Conservation (phyloP, 805 yeast species). For the Wickerhamiella occidentalis region DNA sequence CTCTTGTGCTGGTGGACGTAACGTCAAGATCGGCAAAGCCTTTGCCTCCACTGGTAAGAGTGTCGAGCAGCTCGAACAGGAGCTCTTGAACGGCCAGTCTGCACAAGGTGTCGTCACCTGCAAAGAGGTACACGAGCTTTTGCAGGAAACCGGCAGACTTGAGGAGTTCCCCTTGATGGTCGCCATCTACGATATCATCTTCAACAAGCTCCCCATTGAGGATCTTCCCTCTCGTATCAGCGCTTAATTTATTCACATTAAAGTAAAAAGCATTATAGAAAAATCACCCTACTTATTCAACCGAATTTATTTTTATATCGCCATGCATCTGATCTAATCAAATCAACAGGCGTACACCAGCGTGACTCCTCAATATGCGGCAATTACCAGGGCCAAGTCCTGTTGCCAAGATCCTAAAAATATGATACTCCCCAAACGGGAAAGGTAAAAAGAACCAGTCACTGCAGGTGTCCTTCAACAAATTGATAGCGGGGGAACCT, state of each 20-base stretch:
- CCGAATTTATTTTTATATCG: no score
- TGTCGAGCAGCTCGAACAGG: constrained; percentile 74
- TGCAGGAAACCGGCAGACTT: constrained; percentile 39
- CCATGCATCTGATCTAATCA: no score
- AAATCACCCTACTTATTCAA: not conserved
- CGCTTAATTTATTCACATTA: constrained; percentile 3
- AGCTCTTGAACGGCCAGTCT: constrained; percentile 83
- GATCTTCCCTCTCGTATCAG: constrained; percentile 43
- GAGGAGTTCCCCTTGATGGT: constrained; percentile 72
- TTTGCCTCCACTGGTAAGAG: constrained; percentile 70
- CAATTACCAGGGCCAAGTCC: no score
- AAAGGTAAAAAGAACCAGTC: no score
- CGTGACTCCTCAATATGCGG: no score
- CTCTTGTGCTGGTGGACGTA: constrained; percentile 95
- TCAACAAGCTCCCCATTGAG: constrained; percentile 60
- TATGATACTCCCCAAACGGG: no score
- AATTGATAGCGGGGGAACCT: no score
- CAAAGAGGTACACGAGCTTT: constrained; percentile 80
- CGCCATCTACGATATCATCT: constrained; percentile 73
- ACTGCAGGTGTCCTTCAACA: no score
- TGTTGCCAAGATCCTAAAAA: no score
- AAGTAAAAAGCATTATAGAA: not conserved
- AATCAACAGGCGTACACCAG: no score
- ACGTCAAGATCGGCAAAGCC: constrained; percentile 77
- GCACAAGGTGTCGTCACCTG: constrained; percentile 93